Conservation (phyloP, 345 rosid genomes). For the Eucalyptus viminalis region DNA sequence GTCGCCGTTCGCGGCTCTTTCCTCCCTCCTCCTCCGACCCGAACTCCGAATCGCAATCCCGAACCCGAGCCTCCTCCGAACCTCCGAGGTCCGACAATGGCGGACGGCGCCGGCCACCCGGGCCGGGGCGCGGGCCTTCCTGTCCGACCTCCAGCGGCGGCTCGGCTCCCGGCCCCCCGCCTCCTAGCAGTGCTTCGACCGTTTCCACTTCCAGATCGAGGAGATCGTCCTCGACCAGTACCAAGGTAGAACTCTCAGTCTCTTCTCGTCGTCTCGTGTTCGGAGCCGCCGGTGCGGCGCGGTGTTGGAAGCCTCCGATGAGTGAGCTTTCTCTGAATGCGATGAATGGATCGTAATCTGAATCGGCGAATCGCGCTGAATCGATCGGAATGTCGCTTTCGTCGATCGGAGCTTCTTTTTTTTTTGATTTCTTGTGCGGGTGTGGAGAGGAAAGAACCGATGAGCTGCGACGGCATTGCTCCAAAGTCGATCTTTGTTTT, state of each 20-base stretch:
- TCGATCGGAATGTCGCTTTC: background rate
- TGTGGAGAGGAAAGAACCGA: no score
- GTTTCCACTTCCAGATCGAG: conserved; percentile 74
- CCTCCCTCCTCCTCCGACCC: background rate
- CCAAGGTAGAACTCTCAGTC: conserved; percentile 26
- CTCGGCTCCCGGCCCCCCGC: conserved; percentile 14
- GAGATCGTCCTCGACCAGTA: conserved; percentile 55
- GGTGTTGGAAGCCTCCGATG: background rate
- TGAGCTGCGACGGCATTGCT: no score
- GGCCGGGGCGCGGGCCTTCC: conserved; percentile 47
- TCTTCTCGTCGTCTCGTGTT: background rate
- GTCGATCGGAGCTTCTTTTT: background rate
- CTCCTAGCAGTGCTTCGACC: conserved; percentile 39
- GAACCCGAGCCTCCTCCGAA: no score
- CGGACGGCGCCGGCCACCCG: conserved; percentile 35
- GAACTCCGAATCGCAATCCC: no score
- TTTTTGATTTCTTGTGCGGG: no score
- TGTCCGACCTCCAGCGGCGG: conserved; percentile 44
- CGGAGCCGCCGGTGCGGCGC: background rate
- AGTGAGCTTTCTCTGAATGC: background rate
- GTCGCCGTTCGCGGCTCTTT: background rate
- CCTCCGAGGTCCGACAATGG: background rate
- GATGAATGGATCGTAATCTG: background rate
- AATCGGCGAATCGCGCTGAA: background rate
- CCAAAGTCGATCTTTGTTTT: background rate